Evolutionary conservation across 2,329 filamentous ascomycete species (phyloP).

Genomic region (Pezicula radicicola): DNA sequence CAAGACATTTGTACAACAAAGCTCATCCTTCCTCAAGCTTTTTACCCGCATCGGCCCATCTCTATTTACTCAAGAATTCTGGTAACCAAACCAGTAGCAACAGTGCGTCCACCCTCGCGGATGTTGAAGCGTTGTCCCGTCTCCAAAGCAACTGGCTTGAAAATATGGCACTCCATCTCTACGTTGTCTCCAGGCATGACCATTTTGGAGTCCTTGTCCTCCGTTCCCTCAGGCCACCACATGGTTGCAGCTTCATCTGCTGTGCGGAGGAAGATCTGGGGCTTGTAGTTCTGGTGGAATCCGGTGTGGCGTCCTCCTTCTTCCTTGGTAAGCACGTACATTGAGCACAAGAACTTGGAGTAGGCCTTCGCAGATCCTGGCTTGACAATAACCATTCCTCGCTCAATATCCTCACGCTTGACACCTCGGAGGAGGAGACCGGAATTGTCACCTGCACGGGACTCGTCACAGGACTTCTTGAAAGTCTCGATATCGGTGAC

Average conservation of each 20-base stretch:
- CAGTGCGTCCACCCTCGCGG: slow-evolving; percentile 90
- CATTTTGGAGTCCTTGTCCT: slow-evolving; percentile 70
- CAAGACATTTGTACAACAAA: slow-evolving; percentile 5
- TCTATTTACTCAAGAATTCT: slow-evolving; percentile 53
- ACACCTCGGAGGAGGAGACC: slow-evolving; percentile 94
- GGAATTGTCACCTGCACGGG: slow-evolving; percentile 95
- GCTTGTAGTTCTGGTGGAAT: slow-evolving; percentile 94
- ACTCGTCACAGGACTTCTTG: slow-evolving; percentile 99
- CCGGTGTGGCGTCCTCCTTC: slow-evolving; percentile 97
- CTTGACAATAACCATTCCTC: slow-evolving; percentile 90
- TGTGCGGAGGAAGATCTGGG: slow-evolving; percentile 93
- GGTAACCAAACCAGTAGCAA: slow-evolving; percentile 80
- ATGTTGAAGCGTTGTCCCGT: slow-evolving; percentile 95
- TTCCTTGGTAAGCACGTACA: slow-evolving; percentile 97
- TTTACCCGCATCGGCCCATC: neutral
- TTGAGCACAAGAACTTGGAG: slow-evolving; percentile 88
- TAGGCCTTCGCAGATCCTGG: slow-evolving; percentile 84
- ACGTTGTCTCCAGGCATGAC: slow-evolving; percentile 99
- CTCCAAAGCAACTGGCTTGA: slow-evolving; percentile 85
- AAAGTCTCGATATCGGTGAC: slow-evolving; percentile 99
- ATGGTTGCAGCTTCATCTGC: slow-evolving; percentile 78
- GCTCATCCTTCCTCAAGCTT: neutral
- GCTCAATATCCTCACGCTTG: slow-evolving; percentile 88
- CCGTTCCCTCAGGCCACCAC: slow-evolving; percentile 80
- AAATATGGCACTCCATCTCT: slow-evolving; percentile 89